phyloP scores from a whole-genome alignment of 2,329 filamentous ascomycete species.

The Tolypocladium capitatum region DNA sequence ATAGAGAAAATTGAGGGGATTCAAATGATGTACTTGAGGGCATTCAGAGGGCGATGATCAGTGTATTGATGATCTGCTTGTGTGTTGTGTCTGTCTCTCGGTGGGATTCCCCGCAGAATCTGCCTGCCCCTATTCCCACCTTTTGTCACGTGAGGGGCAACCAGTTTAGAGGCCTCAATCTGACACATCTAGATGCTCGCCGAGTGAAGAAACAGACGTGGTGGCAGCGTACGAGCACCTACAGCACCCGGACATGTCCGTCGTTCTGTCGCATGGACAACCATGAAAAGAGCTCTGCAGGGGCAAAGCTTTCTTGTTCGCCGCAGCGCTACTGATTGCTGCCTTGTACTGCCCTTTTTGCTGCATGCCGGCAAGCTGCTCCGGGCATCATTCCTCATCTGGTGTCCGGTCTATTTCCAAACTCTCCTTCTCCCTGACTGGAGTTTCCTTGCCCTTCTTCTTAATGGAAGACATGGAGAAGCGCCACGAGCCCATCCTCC shows the following conservation, averaged over 20 bases:
- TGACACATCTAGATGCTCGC: too few relatives aligned
- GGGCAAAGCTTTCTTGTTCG: neutral
- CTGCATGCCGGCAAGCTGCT: neutral
- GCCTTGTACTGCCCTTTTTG: neutral
- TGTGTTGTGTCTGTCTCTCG: too few relatives aligned
- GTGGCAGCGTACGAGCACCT: neutral
- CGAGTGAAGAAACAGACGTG: too few relatives aligned
- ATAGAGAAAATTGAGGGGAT: too few relatives aligned
- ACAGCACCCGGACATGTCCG: neutral
- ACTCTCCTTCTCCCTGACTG: conserved; percentile 34
- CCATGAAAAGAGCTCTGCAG: neutral
- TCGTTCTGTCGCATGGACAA: neutral
- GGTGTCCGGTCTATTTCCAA: conserved; percentile 32
- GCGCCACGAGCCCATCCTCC: conserved; percentile 35
- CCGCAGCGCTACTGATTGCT: neutral
- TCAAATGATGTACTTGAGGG: too few relatives aligned
- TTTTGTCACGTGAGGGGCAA: too few relatives aligned
- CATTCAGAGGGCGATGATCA: too few relatives aligned
- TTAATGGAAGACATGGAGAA: conserved; percentile 48
- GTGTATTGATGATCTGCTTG: too few relatives aligned
- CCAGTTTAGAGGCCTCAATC: too few relatives aligned
- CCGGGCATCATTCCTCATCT: conserved; percentile 15
- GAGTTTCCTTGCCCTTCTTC: conserved; percentile 42
- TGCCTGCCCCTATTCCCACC: too few relatives aligned
- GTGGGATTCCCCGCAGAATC: too few relatives aligned